Evolutionary conservation across 1,284 basidiomycete genomes (phyloP), one percentile per base, ranked within the genome.

Genomic region (Ganoderma boninense): DNA sequence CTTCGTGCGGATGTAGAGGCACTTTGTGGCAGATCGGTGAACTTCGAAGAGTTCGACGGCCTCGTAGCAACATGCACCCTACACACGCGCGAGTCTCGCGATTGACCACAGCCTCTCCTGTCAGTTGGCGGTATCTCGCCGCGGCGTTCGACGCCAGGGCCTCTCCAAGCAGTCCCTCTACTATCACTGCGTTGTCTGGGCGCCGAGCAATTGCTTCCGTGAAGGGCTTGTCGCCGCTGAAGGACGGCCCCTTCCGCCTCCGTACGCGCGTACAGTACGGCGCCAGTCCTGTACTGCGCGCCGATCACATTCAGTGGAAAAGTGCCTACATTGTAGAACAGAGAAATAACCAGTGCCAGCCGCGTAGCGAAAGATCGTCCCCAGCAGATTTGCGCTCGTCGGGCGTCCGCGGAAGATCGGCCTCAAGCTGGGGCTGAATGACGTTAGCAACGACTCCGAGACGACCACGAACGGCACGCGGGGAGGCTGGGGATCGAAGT

Each of bases 201-300:
- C 54, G 54, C 18, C 54, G 29, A 4, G 18, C 18, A 32, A 57
- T 20, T 57, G 54, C 54, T 57, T 57, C 54, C 54, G 54, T 57
- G 54, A 57, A 57, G 54, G 29, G 54, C 54, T 57, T 16, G 54
- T 57, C 54, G 54, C 32, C 54, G 54, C 32, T 29, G 16, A 35
- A 35, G 16, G 46, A 23, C 46, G n/a, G 29, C 4, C 29, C 29
- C 29, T 46, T 63, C 44, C 54, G 54, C 29, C 26, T 56, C 54
- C 60, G 20, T 43, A 42, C n/a, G n/a, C 40, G 26, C 38, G 60
- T 40, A 61, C 46, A n/a, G 46, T 46, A 6, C 43, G 4, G 20
- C 11, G 8, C n/a, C 8, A 52, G 49, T 52, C 23, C 49, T 11
- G 11, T 14, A 4, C 23, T 26, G 49, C 11, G 23, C 23, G 49